Evolutionary conservation across 2,329 filamentous ascomycete species (phyloP).

Genomic region (Fusarium hostae): DNA sequence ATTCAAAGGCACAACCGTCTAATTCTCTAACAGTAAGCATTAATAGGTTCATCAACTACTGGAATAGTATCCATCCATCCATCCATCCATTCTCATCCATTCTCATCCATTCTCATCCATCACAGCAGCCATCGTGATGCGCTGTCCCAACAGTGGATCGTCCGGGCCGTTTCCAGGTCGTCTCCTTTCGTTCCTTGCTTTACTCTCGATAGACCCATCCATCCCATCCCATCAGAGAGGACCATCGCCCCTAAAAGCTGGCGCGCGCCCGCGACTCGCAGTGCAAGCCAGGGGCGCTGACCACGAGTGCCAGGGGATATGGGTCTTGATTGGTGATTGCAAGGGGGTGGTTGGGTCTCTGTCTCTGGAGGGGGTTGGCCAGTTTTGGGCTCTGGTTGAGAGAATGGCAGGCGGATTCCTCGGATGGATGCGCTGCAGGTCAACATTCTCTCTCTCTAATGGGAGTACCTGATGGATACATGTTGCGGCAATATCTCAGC

Average conservation of each 20-base stretch:
- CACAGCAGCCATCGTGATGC: conserved; percentile 14
- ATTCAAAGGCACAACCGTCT: conserved; percentile 1
- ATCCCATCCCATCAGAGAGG: conserved; percentile 28
- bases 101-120: not conserved
- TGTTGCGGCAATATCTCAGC: conserved; percentile 16
- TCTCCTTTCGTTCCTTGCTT: conserved; percentile 38
- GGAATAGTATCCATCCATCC: not conserved
- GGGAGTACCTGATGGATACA: conserved; percentile 23
- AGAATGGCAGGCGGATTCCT: conserved; percentile 28
- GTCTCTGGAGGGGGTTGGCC: conserved; percentile 32
- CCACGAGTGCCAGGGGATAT: conserved; percentile 26
- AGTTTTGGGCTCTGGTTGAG: conserved; percentile 24
- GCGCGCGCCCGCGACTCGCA: conserved; percentile 33
- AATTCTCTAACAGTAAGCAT: conserved; percentile 6
- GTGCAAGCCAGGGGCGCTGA: conserved; percentile 28
- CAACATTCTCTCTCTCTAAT: not conserved
- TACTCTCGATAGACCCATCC: conserved; percentile 16
- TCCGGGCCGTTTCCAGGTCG: conserved; percentile 34
- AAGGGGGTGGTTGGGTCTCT: conserved; percentile 15
- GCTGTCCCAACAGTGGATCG: conserved; percentile 28
- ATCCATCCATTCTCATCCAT: not conserved
- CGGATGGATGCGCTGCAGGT: conserved; percentile 23
- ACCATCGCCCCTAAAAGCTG: conserved; percentile 26
- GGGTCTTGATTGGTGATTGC: conserved; percentile 19
- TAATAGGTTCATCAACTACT: conserved; percentile 1